These are phyloP conservation scores for Ceratobasidium papillatum DNA, from an alignment of 1,284 basidiomycete genomes.

Conservation along the genomic window DNA sequence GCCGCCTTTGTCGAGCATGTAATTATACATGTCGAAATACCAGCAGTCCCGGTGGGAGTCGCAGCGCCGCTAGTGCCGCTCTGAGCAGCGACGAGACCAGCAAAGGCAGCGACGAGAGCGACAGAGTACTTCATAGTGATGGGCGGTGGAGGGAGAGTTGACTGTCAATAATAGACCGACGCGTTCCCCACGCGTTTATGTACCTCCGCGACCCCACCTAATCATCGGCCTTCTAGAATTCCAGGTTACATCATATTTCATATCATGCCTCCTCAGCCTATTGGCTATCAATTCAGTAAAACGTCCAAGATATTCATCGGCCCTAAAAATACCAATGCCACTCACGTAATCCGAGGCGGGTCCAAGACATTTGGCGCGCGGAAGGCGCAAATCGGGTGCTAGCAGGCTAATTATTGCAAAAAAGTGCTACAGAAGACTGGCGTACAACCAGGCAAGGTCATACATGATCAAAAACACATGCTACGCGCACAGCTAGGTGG, in stretches of 20 bases:
- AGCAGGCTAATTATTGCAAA: too few species aligned
- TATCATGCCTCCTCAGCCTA: background rate
- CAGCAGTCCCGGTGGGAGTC: background rate
- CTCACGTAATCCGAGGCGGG: background rate
- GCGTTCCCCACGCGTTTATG: background rate
- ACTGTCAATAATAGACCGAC: background rate
- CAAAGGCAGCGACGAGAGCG: slow-evolving; percentile 1
- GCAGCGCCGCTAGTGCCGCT: background rate
- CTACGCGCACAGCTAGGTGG: background rate
- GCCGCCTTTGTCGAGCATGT: slow-evolving; percentile 14
- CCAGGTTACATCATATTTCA: background rate
- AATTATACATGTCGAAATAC: background rate
- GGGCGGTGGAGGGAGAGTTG: background rate
- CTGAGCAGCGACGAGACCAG: slow-evolving; percentile 15
- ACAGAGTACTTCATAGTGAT: slow-evolving; percentile 20
- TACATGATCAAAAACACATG: background rate
- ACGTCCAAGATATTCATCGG: background rate
- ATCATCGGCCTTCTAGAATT: background rate
- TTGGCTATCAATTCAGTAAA: background rate
- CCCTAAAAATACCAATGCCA: slow-evolving; percentile 4
- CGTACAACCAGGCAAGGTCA: background rate
- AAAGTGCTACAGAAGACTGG: background rate
- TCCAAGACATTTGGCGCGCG: too few species aligned
- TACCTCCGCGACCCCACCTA: background rate
- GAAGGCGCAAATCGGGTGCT: too few species aligned